Evolutionary conservation across 768 basidiomycete genomes (phyloP).

Genomic region (Tylopilus vinaceipallidus): DNA sequence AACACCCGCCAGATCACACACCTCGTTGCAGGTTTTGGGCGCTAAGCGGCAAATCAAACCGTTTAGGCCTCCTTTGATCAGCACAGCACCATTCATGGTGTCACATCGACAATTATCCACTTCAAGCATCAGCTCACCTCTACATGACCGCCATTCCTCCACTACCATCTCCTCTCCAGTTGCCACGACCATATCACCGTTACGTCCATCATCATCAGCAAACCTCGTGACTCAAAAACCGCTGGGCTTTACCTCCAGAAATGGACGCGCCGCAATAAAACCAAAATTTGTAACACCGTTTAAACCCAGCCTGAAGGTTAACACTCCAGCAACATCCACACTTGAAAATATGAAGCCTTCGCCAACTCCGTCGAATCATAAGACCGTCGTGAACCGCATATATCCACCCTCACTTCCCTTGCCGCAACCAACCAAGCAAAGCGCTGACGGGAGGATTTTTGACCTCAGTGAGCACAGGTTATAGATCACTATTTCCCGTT

Average conservation of each 20-base stretch:
- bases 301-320: constrained; percentile 50
- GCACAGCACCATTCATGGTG: constrained; percentile 5
- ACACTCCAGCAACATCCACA: constrained; percentile 22
- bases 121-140: constrained; percentile 29
- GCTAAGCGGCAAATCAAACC: constrained; percentile 30
- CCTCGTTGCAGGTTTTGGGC: constrained; percentile 6
- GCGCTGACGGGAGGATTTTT: constrained; percentile 28
- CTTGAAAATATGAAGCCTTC: constrained; percentile 1
- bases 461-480: constrained; percentile 40
- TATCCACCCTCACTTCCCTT: constrained; percentile 24
- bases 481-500: neutral
- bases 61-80: constrained; percentile 48
- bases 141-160: constrained; percentile 5
- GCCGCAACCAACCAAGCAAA: constrained; percentile 8
- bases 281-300: constrained; percentile 61
- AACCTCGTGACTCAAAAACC: constrained; percentile 20
- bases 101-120: constrained; percentile 22
- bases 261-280: constrained; percentile 31
- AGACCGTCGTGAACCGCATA: constrained; percentile 8
- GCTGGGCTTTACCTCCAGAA: constrained; percentile 24
- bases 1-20: constrained; percentile 13
- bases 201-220: constrained; percentile 32
- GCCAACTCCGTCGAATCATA: neutral
- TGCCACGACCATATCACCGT: constrained; percentile 29
- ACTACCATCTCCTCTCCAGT: constrained; percentile 6